Evolutionary conservation across 768 basidiomycete species (phyloP), one percentile per base, ranked within the genome.

Genomic region (Hypholoma fasciculare): DNA sequence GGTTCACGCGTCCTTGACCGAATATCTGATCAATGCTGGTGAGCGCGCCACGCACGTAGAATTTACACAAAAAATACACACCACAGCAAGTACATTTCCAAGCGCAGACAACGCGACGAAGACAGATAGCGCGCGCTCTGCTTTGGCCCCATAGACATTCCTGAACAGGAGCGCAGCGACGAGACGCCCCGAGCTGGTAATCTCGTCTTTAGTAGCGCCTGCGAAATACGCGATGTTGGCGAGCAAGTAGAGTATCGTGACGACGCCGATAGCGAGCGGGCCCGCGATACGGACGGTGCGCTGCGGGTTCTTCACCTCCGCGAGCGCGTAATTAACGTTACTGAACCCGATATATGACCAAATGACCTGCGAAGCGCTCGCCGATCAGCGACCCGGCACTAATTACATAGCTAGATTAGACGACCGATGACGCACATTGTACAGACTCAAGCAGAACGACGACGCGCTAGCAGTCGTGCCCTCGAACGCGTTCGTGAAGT

Each of bases 181-280:
- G 16, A 86, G 79, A 7, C 81, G 76, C 2, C 85, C 84, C 1
- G 82, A 83, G 12, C 71, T 71, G 0, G 79, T 70, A 56, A 91
- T 90, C 51, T 89, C 85, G 16, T 78, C 73, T 61, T 85, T 88
- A 5, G 83, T 81, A 8, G 87, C 85, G 17, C 80, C 87, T 1
- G 83, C 83, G 52, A 87, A 84, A 65, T 89, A 90, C 0, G 86
- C 85, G 20, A 89, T 65, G 62, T 89, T 89, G 47, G 82, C 81
- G 6, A 82, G 74, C 19, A 89, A 23, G 63, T 90, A 91, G 7
- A 85, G 72, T 0, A 81, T 65, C 0, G 85, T 75, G 16, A 87
- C 82, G 12, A 78, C 72, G 6, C 67, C 58, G 56, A 90, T 78
- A 0, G 87, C 87, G 1, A 86, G 69, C 4, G 89, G 86, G 2